Evolutionary conservation across 139 green algal genomes (phyloP).

Genomic region (Chlamydomonas schloesseri): DNA sequence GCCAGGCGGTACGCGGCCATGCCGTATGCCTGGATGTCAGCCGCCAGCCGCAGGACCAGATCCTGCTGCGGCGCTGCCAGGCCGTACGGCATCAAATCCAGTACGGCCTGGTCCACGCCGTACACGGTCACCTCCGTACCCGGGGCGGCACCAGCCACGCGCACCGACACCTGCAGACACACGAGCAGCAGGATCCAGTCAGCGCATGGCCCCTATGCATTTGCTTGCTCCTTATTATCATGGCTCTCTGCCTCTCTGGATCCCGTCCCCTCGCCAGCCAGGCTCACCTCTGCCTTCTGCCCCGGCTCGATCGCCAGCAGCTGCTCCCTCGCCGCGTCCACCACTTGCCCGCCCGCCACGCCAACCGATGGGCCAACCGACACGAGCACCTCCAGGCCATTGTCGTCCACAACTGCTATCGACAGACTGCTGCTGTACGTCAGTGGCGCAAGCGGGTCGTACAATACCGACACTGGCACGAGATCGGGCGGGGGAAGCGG

Average conservation of each 20-base stretch:
- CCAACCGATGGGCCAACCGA: not conserved
- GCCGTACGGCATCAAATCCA: conserved; percentile 68
- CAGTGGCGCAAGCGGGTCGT: conserved; percentile 46
- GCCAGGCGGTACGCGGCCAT: conserved; percentile 11
- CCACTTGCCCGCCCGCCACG: not conserved
- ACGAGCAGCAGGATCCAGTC: too few relatives aligned
- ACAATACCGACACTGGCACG: conserved; percentile 18
- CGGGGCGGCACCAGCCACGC: not conserved
- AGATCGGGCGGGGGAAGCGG: not conserved
- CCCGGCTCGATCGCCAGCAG: conserved; percentile 16
- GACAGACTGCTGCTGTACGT: not conserved
- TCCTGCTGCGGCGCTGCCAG: conserved; percentile 34
- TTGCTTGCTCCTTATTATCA: too few relatives aligned
- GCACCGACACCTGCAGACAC: not conserved
- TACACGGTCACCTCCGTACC: conserved; percentile 58
- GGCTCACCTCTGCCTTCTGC: not conserved
- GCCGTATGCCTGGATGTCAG: not conserved
- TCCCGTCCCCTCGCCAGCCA: too few relatives aligned
- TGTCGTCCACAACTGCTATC: conserved; percentile 12
- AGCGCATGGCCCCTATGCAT: too few relatives aligned
- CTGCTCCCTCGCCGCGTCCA: not conserved
- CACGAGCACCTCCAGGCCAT: conserved; percentile 27
- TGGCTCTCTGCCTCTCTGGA: too few relatives aligned
- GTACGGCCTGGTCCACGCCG: conserved; percentile 64
- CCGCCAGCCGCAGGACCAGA: not conserved